phyloP scores from a whole-genome alignment of 192 early-diverging fungal species.

The Coemansia sp. region DNA sequence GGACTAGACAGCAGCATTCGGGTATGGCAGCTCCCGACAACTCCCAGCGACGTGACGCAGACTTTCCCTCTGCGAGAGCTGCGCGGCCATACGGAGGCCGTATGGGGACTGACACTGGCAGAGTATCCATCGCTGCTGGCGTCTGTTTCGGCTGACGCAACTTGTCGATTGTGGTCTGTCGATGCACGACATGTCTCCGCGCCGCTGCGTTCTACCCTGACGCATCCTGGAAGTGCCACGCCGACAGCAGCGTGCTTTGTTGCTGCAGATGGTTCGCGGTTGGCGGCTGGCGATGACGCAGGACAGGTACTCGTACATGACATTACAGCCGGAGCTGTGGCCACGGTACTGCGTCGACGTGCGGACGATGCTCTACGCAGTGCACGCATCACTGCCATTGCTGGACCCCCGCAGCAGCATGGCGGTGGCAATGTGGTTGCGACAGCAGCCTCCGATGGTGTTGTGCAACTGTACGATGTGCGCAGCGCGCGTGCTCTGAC shows the following conservation, averaged over 20 bases:
- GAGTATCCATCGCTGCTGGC: conserved; percentile 20
- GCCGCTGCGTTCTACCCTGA: conserved; percentile 6
- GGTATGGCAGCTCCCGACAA: conserved; percentile 28
- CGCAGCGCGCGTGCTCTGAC: conserved; percentile 8
- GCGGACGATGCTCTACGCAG: not conserved
- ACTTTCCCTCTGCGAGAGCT: conserved; percentile 29
- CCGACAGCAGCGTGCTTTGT: conserved; percentile 24
- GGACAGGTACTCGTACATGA: conserved; percentile 5
- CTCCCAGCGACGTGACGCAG: too few relatives aligned
- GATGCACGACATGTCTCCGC: not conserved
- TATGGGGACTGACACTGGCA: conserved; percentile 45
- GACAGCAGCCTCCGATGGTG: conserved; percentile 18
- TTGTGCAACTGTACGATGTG: conserved; percentile 26
- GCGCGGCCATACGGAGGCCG: conserved; percentile 32
- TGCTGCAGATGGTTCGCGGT: not conserved
- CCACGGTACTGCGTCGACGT: not conserved
- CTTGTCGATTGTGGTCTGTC: conserved; percentile 37
- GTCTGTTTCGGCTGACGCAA: conserved; percentile 39
- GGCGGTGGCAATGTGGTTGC: conserved; percentile 12
- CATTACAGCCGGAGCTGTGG: not conserved
- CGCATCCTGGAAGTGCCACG: not conserved
- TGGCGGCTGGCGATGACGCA: conserved; percentile 10
- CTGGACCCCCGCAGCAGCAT: not conserved
- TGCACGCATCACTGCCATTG: not conserved
- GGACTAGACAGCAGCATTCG: conserved; percentile 41